Evolutionary conservation across 306 rosid species (phyloP), one percentile per base, ranked within the genome.

Genomic region (Coriaria nepalensis): DNA sequence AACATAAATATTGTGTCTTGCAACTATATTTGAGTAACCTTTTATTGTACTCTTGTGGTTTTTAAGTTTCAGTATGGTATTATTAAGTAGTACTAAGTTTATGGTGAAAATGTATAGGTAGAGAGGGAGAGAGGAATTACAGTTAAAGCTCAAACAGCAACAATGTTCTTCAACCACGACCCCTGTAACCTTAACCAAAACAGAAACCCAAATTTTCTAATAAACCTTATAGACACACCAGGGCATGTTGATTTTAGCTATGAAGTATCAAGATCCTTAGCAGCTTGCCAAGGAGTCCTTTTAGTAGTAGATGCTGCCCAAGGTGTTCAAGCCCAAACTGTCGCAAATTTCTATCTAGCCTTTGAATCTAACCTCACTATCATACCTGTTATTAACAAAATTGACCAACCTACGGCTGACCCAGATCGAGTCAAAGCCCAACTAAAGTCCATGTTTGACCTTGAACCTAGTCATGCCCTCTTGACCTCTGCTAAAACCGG

Each of bases 301-400:
- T 71, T 82, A 68, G 92, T 87, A 64, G 94, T 82, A 59, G 94
- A 87, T 67, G 96, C 96, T 12, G 93, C 85, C 10, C 94, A 83
- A 74, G 96, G 96, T 61, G 96, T 87, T 50, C 96, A 87, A 65
- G 96, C 96, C 2, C 94, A 80, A 63, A 87, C 93, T 5, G 96
- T 87, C 47, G 96, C 96, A 9, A 87, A 87, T 68, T 87, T 82
- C 60, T 82, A 87, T 74, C 94, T 82, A 37, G 94, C 96, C 11
- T 79, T 82, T 50, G 92, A 87, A 52, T 77, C 94, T 13, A 80
- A 83, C 74, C 59, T 87, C 55, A 40, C 85, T 0, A 71, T 82
- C 52, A 67, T 87, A 57, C 94, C 96, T 9, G 68, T 87, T 14
- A 83, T 82, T 49, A 87, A 87, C 77, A 87, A 87, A 60, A 87